A percentile compares a stretch with the other conserved stretches of the same genome.
These are phyloP conservation scores for Draba incana DNA, from an alignment of 345 rosid species.

Conservation along the genomic window DNA sequence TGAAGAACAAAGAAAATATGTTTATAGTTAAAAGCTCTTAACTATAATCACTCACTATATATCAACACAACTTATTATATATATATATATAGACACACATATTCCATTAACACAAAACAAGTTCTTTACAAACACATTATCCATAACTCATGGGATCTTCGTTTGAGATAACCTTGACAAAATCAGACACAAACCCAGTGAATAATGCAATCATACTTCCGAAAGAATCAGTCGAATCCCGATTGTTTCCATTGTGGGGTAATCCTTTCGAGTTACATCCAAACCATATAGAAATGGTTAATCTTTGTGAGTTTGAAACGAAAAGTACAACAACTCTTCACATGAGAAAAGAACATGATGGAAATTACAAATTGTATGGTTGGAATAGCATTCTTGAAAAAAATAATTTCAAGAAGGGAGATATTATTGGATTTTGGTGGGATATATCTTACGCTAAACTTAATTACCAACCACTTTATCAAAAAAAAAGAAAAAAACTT, in stretches of 20 bases:
- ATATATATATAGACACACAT: no score
- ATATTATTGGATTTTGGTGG: conserved; percentile 8
- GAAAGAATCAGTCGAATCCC: neutral
- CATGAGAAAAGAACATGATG: neutral
- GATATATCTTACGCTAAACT: neutral
- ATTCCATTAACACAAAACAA: no score
- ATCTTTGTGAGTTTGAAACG: neutral
- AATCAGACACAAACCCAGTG: neutral
- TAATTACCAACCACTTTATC: neutral
- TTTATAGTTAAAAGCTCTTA: neutral
- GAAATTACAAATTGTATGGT: neutral
- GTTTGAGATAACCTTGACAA: conserved; percentile 9
- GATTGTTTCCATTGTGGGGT: neutral
- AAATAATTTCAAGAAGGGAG: neutral
- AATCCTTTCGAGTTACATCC: no score
- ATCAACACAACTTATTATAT: neutral
- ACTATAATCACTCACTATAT: neutral
- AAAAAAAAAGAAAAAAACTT: no score
- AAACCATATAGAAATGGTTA: neutral
- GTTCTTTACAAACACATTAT: neutral
- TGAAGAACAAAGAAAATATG: neutral
- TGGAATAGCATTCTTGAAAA: neutral
- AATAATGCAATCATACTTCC: conserved; percentile 2
- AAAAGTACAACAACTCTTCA: neutral
- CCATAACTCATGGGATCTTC: neutral